A percentile compares a stretch with the other conserved stretches of the same genome.
Conservation (phyloP, 2,329 filamentous ascomycete species). For the Truncatella angustata region DNA sequence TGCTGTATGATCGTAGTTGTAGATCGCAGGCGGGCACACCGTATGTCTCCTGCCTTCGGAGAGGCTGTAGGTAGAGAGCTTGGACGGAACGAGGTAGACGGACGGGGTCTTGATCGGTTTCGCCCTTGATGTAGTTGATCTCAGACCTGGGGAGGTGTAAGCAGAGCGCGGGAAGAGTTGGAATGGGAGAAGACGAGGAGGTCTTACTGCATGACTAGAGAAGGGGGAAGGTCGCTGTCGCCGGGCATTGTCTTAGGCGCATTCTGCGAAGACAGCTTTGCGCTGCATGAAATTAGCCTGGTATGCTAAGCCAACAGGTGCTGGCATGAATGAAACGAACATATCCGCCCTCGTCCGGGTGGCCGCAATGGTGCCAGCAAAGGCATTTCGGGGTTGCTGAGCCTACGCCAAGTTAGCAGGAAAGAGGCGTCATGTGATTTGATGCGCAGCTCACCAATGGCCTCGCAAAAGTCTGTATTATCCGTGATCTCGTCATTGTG, state of each 20-base stretch:
- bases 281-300: not conserved
- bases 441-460: conserved; percentile 28
- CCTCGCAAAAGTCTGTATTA: conserved; percentile 25
- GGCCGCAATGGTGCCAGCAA: conserved; percentile 16
- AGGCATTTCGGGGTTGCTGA: conserved; percentile 22
- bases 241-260: not conserved
- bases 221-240: not conserved
- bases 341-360: conserved; percentile 23
- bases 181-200: no score
- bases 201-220: conserved; percentile 9
- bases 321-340: conserved; percentile 23
- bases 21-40: conserved; percentile 86
- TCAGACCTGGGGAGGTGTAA: not conserved
- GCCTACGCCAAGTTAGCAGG: conserved; percentile 21
- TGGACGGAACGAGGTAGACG: conserved; percentile 78
- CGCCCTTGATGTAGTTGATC: conserved; percentile 25
- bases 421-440: no score
- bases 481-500: conserved; percentile 26
- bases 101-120: conserved; percentile 23
- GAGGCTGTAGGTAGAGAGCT: conserved; percentile 80
- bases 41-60: conserved; percentile 71
- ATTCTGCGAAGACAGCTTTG: not conserved
- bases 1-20: conserved; percentile 86
- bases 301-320: no score
- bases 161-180: not conserved